Evolutionary conservation across 2,329 filamentous ascomycete species (phyloP), one percentile per base, ranked within the genome.

Genomic region (Xylogone sp.): DNA sequence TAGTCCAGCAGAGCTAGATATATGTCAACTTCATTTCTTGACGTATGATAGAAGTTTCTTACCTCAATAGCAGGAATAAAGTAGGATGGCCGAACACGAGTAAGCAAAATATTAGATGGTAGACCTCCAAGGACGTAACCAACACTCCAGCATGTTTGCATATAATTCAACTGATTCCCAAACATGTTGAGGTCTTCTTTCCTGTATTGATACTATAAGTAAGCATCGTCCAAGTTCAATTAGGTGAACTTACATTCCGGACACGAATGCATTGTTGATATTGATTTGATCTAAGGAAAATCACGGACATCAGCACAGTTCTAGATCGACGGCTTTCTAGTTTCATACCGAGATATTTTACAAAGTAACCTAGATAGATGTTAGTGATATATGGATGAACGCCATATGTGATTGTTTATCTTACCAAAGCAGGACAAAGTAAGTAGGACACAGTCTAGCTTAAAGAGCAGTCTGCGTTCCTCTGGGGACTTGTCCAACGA

Each of bases 61-160:
- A 73, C 68, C 59, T 78, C 75, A 58, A 71, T 71, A 2, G 68
- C 62, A 1, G 75, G 76, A 46, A 78, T 73, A 73, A 74, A 78
- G 47, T 72, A 69, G 13, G 69, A 67, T 2, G 75, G 75, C 8
- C 70, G 69, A 13, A 78, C 59, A 9, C 71, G 69, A 1, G 75
- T 80, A 4, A 81, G 64, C 6, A 79, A 65, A 9, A 81, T 68
- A 52, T 80, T 79, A 44, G 69, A 74, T 1, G 75, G 75, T 12
- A 79, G 70, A 50, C 78, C 68, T 2, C 74, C 75, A 46, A 79
- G 70, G 0, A 79, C 72, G 54, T 81, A 80, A 16, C 77, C 78
- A 2, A 76, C 70, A 0, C 74, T 80, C 74, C 75, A 81, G 22
- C 68, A 70, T 2, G 75, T 69, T 48, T 75, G 70, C 66, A 78